A percentile compares a stretch with the other conserved stretches of the same genome.
These are phyloP conservation scores for Microthyrium microscopicum DNA, from an alignment of 2,329 filamentous ascomycete species.

Conservation along the genomic window DNA sequence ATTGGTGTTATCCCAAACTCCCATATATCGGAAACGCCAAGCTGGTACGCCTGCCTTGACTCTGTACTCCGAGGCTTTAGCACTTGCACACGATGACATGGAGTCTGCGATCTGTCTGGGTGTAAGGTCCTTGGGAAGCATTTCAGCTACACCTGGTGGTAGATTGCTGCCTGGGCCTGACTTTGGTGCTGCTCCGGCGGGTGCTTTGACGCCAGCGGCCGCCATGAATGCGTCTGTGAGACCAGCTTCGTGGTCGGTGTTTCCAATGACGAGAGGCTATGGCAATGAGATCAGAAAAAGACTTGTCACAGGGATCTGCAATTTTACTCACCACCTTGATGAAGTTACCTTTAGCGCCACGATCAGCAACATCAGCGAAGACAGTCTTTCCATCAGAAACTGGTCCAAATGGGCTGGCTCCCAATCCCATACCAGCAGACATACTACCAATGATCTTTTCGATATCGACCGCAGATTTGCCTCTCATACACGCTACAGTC, in stretches of 20 bases:
- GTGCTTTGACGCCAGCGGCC: background rate
- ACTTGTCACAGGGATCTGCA: background rate
- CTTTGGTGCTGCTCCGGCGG: background rate
- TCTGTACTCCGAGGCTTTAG: background rate
- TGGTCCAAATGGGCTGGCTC: slow-evolving; percentile 10
- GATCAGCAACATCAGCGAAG: background rate
- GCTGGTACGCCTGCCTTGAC: slow-evolving; percentile 1
- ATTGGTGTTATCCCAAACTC: slow-evolving; percentile 5
- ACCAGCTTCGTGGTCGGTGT: slow-evolving; percentile 4
- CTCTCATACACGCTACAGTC: slow-evolving; percentile 12
- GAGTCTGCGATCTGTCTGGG: too few relatives aligned
- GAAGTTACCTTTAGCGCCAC: slow-evolving; percentile 1
- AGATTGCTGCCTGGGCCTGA: background rate
- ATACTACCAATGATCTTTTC: too few relatives aligned
- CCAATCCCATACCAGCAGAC: too few relatives aligned
- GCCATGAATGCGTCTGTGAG: background rate
- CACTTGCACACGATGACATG: slow-evolving; percentile 1
- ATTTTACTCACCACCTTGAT: slow-evolving; percentile 1
- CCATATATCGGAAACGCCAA: slow-evolving; percentile 5
- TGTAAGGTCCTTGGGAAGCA: background rate
- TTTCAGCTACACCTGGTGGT: background rate
- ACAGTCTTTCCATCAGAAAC: slow-evolving; percentile 1
- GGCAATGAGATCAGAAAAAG: background rate
- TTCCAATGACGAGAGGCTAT: slow-evolving; percentile 5
- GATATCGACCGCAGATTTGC: slow-evolving; percentile 10